phyloP scores from a whole-genome alignment of 139 green algal genomes.

The Picochlorum sp. region DNA sequence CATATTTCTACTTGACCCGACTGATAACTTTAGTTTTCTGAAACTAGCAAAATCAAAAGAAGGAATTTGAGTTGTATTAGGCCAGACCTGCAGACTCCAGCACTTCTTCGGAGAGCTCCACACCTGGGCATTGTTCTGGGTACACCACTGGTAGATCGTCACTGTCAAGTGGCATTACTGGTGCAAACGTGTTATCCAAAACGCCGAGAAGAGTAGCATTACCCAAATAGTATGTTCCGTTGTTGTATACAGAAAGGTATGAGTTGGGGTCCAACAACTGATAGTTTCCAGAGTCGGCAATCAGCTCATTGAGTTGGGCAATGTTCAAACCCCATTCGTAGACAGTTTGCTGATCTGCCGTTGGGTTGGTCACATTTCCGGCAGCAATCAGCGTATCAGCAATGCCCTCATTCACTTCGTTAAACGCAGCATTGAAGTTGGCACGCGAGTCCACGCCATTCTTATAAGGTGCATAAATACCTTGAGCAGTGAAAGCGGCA shows the following conservation, averaged over 20 bases:
- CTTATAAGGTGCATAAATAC: conserved; percentile 9
- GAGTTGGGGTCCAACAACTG: not conserved
- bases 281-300: not conserved
- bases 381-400: not conserved
- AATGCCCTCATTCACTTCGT: conserved; percentile 1
- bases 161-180: not conserved
- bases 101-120: not conserved
- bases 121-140: not conserved
- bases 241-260: not conserved
- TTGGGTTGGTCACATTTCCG: not conserved
- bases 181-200: not conserved
- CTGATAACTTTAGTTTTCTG: too few species aligned
- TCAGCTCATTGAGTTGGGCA: not conserved
- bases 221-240: not conserved
- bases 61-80: too few species aligned
- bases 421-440: not conserved
- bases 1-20: too few species aligned
- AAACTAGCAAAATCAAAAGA: too few species aligned
- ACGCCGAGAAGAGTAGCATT: conserved; percentile 2
- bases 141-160: not conserved
- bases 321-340: not conserved
- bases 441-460: not conserved
- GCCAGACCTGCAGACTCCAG: not conserved
- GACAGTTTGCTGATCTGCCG: not conserved
- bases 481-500: conserved; percentile 21